Evolutionary conservation across 768 basidiomycete genomes (phyloP).

Genomic region (Kwoniella bestiolae): DNA sequence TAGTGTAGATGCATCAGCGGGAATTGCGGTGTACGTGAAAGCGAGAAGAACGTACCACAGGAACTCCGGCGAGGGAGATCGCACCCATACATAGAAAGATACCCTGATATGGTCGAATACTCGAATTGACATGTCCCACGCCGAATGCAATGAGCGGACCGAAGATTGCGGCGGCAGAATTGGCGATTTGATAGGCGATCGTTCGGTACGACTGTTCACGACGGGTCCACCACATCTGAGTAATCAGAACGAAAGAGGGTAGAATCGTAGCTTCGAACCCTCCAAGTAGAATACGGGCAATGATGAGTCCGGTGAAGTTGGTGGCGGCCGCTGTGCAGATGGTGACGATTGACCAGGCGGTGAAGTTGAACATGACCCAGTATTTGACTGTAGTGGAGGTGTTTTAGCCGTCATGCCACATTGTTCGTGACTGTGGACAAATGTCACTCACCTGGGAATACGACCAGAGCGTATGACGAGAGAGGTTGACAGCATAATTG

Average conservation of each 20-base stretch:
- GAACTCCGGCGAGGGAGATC: constrained; percentile 29
- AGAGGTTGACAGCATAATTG: constrained; percentile 45
- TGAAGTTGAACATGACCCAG: constrained; percentile 48
- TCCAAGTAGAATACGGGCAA: constrained; percentile 43
- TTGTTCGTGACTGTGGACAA: not conserved
- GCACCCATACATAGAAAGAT: constrained; percentile 43
- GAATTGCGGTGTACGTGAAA: not conserved
- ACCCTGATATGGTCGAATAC: constrained; percentile 30
- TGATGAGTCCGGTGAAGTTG: constrained; percentile 43
- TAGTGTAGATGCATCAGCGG: not conserved
- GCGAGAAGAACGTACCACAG: constrained; percentile 19
- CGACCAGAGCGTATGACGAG: constrained; percentile 44
- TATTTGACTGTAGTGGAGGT: constrained; percentile 30
- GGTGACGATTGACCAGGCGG: constrained; percentile 42
- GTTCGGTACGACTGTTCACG: constrained; percentile 39
- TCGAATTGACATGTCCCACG: constrained; percentile 16
- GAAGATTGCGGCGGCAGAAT: constrained; percentile 28
- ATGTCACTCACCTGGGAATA: constrained; percentile 34
- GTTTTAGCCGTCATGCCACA: not conserved
- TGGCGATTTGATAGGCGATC: constrained; percentile 33
- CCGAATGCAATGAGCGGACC: constrained; percentile 30
- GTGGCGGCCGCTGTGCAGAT: constrained; percentile 37
- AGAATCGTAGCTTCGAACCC: constrained; percentile 57
- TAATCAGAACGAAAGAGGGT: constrained; percentile 20
- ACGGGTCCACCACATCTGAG: constrained; percentile 32